Percentiles rank a stretch among this genome's conserved stretches.
These are phyloP conservation scores for Coemansia sp. DNA, from an alignment of 192 early-diverging fungal species.

Conservation along the genomic window DNA sequence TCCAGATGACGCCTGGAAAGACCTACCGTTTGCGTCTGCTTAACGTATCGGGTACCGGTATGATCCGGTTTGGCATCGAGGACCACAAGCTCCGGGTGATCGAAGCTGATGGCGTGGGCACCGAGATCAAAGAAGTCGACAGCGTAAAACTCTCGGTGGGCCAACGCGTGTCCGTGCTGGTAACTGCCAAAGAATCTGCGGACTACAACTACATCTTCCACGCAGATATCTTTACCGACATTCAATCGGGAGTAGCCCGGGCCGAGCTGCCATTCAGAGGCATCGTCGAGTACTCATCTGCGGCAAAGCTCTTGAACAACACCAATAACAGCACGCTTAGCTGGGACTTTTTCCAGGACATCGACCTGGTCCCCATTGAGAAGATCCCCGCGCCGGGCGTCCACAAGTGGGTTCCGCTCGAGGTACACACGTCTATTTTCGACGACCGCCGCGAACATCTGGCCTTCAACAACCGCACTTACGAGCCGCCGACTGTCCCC, in stretches of 20 bases:
- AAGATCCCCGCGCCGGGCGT: slow-evolving; percentile 33
- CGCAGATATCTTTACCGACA: slow-evolving; percentile 63
- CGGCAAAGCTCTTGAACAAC: slow-evolving; percentile 25
- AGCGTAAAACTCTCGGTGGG: slow-evolving; percentile 67
- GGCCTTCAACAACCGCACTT: slow-evolving; percentile 76
- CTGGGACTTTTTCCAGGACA: slow-evolving; percentile 61
- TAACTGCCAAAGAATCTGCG: slow-evolving; percentile 64
- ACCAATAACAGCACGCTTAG: slow-evolving; percentile 27
- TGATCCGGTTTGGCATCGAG: slow-evolving; percentile 77
- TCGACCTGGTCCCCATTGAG: slow-evolving; percentile 59
- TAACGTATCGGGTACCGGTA: slow-evolving; percentile 71
- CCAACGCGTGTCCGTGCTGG: slow-evolving; percentile 78
- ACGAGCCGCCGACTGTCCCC: slow-evolving; percentile 64
- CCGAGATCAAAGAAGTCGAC: slow-evolving; percentile 57
- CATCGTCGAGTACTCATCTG: slow-evolving; percentile 39
- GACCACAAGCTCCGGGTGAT: slow-evolving; percentile 76
- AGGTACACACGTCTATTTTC: slow-evolving; percentile 62
- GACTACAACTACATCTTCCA: slow-evolving; percentile 69
- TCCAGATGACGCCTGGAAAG: slow-evolving; percentile 72
- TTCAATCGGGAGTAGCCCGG: slow-evolving; percentile 39
- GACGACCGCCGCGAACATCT: slow-evolving; percentile 74
- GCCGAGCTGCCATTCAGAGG: slow-evolving; percentile 35
- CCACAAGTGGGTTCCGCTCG: slow-evolving; percentile 55
- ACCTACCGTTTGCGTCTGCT: slow-evolving; percentile 81
- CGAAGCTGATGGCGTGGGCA: slow-evolving; percentile 76